Percentiles rank a stretch among this genome's conserved stretches.
phyloP scores from a whole-genome alignment of 805 yeast genomes.

The Wickerhamomyces bovis region DNA sequence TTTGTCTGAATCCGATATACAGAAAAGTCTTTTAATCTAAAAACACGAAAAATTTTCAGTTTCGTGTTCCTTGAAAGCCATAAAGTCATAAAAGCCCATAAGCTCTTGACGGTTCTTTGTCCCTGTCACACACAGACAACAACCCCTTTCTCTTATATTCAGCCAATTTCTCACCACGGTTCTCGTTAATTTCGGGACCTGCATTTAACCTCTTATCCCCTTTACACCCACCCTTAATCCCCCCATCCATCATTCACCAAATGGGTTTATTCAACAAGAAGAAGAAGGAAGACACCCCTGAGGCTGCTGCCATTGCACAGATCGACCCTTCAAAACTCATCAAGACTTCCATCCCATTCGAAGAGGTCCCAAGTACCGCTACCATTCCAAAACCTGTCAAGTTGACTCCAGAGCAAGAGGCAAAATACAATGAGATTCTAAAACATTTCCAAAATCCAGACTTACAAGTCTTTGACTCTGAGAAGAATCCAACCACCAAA shows the following conservation, averaged over 20 bases:
- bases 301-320: constrained; percentile 10
- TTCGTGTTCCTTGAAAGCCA: too few species aligned
- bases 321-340: constrained; percentile 24
- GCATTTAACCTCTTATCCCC: neutral
- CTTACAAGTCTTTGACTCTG: constrained; percentile 25
- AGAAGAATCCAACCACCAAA: constrained; percentile 26
- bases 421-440: constrained; percentile 46
- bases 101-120: neutral
- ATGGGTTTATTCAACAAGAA: constrained; percentile 26
- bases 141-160: neutral
- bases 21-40: neutral
- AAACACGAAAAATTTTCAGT: neutral
- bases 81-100: too few species aligned
- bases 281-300: constrained; percentile 12
- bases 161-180: neutral
- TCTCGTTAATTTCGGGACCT: neutral
- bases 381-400: constrained; percentile 43
- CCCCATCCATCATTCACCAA: neutral
- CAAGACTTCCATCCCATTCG: constrained; percentile 44
- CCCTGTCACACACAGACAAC: too few species aligned
- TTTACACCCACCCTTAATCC: neutral
- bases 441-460: constrained; percentile 52
- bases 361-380: constrained; percentile 41
- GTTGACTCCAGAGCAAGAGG: constrained; percentile 46
- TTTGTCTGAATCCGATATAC: neutral